Base-by-base conservation (phyloP, 2,329 filamentous ascomycete genomes). In the Fusarium marasasianum region DNA sequence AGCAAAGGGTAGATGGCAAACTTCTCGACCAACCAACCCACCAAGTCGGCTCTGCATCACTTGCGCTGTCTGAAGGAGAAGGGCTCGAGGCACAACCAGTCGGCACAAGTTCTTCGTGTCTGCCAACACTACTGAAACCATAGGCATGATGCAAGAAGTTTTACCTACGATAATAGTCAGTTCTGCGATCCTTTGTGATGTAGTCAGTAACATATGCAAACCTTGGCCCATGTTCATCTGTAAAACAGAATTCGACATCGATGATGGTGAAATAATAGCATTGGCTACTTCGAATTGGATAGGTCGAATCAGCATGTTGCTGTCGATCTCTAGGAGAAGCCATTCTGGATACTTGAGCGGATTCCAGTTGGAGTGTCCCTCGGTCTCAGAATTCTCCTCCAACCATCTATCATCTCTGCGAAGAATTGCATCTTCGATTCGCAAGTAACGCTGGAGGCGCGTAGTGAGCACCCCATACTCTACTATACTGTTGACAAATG, bases 171-270 rank as follows among this genome's bases (percentile, higher is more conserved):
- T 2, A 13, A 17, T 15, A 22, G 24, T 29, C 8, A 33, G 37
- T 15, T 55, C 12, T 5, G 3, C 3, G 10, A 22, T n/a, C 4
- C 6, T 5, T 12, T 6, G 8, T 54, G 26, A 17, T 1, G 12
- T 10, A 5, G 6, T 26, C 7, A 22, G 11, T n/a, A 7, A 6
- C 3, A 33, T 50, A 4, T 50, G 15, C 50, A 73, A 73, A 81
- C 87, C 87, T 81, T 91, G 85, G 0, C 91, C 91, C 90, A 92
- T 92, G 67, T 91, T 90, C 80, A 92, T 86, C 68, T 93, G 91
- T 2, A 92, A 72, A 0, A 92, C 88, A 0, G 89, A 89, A 64
- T 92, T 92, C 0, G 80, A 66, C 0, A 81, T 80, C 0, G 87
- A 89, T 0, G 73, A 45, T 0, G 91, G 91, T 0, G 80, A 80